Base-by-base conservation (phyloP, 805 yeast species). In the Ogataea pignaliae region DNA sequence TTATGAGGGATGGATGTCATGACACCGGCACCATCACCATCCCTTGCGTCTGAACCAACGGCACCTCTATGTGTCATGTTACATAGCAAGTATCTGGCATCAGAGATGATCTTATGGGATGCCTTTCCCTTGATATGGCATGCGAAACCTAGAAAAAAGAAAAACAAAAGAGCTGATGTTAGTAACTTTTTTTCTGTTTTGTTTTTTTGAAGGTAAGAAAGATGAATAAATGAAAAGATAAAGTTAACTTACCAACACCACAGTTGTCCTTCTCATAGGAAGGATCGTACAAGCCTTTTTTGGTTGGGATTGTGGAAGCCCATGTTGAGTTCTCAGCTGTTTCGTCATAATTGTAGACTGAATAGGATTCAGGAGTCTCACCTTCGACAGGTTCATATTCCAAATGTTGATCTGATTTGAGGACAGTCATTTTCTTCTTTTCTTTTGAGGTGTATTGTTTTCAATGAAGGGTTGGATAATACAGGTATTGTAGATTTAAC, bases 21-120 rank as follows among this genome's bases (percentile, higher is more conserved):
- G 49, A 91, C 88, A 66, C 99, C 99, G 26, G 99, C 99, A 68
- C 99, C 99, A 64, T 91, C 99, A 68, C 99, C 99, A 64, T 91
- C 97, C 58, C 89, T 81, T 17, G 97, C 95, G 61, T 90, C 96
- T 1, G 88, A 75, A 47, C 96, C 95, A 48, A 90, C 97, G 34
- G 98, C 98, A 63, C 99, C 99, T 71, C 99, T 81, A 68, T 91
- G 99, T 49, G 97, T 87, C 99, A 91, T 93, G 70, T 93, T 91
- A 72, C 98, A 90, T 43, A 91, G 79, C 58, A 91, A 71, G 61
- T 78, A 80, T 54, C 81, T 74, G 35, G 96, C 96, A 70, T 93
- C 98, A 35, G 95, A 81, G 47, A 91, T 89, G 56, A 91, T 88
- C 63, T 90, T 89, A 72, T 93, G 99, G 42, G 95, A 83, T 26